phyloP scores from a whole-genome alignment of 2,329 filamentous ascomycete genomes.

The Ustulina deusta region DNA sequence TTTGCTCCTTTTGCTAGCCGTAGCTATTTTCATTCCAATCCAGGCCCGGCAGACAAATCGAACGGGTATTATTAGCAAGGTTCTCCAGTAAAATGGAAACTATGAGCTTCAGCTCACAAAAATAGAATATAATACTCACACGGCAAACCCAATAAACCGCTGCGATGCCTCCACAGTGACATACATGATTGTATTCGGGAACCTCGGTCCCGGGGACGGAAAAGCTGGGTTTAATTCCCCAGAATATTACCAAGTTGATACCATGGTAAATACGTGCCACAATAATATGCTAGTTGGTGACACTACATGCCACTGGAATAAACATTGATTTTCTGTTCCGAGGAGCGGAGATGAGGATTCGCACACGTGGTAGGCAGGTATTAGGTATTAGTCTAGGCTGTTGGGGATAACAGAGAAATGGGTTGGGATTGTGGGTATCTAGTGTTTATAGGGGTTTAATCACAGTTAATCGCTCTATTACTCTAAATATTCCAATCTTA shows the following conservation, averaged over 20 bases:
- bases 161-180: neutral
- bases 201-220: neutral
- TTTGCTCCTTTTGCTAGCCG: neutral
- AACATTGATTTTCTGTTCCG: neutral
- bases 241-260: neutral
- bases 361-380: neutral
- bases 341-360: neutral
- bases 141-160: too few species aligned
- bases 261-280: slow-evolving; percentile 2
- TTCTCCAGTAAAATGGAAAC: neutral
- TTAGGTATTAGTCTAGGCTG: neutral
- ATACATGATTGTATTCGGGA: neutral
- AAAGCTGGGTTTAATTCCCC: neutral
- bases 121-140: neutral
- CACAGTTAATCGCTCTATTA: neutral
- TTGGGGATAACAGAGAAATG: neutral
- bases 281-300: neutral
- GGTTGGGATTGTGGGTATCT: neutral
- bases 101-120: neutral
- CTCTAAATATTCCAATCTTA: neutral
- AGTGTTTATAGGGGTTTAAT: neutral
- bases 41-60: neutral
- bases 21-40: neutral
- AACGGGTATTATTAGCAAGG: neutral
- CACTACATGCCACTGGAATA: neutral